These are phyloP conservation scores for Clavariopsis aquatica DNA, from an alignment of 495 filamentous ascomycete species.

Conservation along the genomic window DNA sequence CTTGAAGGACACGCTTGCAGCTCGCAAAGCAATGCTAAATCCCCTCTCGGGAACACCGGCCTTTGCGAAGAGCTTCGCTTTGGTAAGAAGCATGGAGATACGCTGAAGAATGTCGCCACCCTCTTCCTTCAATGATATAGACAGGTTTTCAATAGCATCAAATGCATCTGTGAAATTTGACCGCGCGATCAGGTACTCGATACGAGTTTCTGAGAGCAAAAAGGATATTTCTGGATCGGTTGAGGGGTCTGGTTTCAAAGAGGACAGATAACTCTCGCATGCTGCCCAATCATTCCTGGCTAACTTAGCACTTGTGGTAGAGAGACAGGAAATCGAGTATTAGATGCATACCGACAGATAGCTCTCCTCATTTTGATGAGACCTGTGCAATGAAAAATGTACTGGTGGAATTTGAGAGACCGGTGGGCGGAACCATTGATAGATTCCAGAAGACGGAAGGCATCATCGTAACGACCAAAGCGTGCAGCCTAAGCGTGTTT, in stretches of 20 bases:
- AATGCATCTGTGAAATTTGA: constrained; percentile 66
- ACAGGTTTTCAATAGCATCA: constrained; percentile 64
- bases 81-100: constrained; percentile 72
- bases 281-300: constrained; percentile 28
- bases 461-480: constrained; percentile 72
- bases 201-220: constrained; percentile 66
- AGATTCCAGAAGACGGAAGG: constrained; percentile 64
- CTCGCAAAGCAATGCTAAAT: constrained; percentile 79
- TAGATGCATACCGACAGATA: constrained; percentile 23
- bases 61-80: constrained; percentile 71
- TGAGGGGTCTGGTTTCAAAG: constrained; percentile 21
- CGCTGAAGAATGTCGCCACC: constrained; percentile 74
- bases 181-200: constrained; percentile 69
- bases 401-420: constrained; percentile 76
- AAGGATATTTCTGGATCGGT: constrained; percentile 69
- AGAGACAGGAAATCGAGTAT: not conserved
- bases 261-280: constrained; percentile 10
- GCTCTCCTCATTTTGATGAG: constrained; percentile 36
- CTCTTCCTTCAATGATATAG: constrained; percentile 65
- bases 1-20: constrained; percentile 73
- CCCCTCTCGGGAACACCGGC: constrained; percentile 75
- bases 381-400: constrained; percentile 57
- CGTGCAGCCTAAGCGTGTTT: constrained; percentile 59
- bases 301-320: not conserved
- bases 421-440: constrained; percentile 67